Base-by-base conservation (phyloP, 305 asterid species). In the Caryopteris hybrid region DNA sequence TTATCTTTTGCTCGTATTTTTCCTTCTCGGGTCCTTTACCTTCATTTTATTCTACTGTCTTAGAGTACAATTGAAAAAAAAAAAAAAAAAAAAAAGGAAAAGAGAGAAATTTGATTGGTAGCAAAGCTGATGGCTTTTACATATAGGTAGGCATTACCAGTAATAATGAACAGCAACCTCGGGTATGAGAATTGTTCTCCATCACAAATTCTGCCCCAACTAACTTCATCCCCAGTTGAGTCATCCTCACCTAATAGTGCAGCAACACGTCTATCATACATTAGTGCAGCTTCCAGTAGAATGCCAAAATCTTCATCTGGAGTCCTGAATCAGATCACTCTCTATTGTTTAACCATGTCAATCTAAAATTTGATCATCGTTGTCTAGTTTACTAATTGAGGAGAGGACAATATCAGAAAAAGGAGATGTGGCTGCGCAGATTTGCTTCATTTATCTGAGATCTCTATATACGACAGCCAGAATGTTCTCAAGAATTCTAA, bases 21-120 rank as follows among this genome's bases (percentile, higher is more conserved):
- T 91, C 96, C 85, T 91, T 94, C 79, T 94, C 96, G 64, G 99
- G 97, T 47, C 99, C 99, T 81, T 94, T 94, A 43, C 99, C 99
- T 91, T 70, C 80, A 81, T 18, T 46, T 22, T 36, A 57, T 62
- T 68, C 45, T 4, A 65, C 36, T 27, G 31, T 64, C 48, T 53
- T 62, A 63, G 55, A 60, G 41, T 33, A 56, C 17, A 6, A n/a
- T 6, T 13, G 6, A 1, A 53, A 31, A 5, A 6, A 22, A 12
- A 11, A 3, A 10, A 12, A 13, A 0, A 27, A 27, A 54, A 13
- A 6, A 12, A 6, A 45, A 8, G 13, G 46, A 27, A 52, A 1
- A 34, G 52, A 16, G 22, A 48, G 22, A 45, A 57, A 12, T 8
- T 12, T 58, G 43, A 62, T 18, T n/a, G 51, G 51, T 47, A 2